Evolutionary conservation across 257 asterid species (phyloP), one percentile per base, ranked within the genome.

Genomic region (Orobanche coerulescens): DNA sequence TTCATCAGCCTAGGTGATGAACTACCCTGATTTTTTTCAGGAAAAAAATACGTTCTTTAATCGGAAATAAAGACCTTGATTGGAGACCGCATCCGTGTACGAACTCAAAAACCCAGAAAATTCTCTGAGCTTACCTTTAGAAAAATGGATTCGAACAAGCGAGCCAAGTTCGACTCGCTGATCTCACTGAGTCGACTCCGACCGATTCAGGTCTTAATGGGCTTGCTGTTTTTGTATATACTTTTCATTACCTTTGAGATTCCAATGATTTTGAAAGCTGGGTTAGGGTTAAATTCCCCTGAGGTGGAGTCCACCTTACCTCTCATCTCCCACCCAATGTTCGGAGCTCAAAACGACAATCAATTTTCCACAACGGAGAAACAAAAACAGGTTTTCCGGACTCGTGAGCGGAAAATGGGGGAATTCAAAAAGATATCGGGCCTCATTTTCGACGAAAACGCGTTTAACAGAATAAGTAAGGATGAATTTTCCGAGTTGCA

Each of bases 401-500:
- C 44, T 1, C 72, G 60, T 56, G 79, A 63, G 31, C 61, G 87
- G 59, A 78, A 64, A 69, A 75, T 73, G 72, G 75, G 81, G 5
- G 84, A 85, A 48, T 79, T 77, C 58, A 79, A 58, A 78, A 76
- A 58, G 61, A 66, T 91, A 9, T 91, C 95, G 0, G 88, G 90
- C 59, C 80, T 91, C 39, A 40, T 64, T 54, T 88, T 91, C 65
- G 90, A 85, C 6, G 79, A 81, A 13, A 47, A 64, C 15, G 82
- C 82, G 12, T 83, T 82, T 63, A 75, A 77, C 62, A 84, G 78
- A 50, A 75, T 78, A 26, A 61, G 79, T 44, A 78, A 79, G 24
- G 83, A 85, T 61, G 92, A 79, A 5, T 88, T 75, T 16, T 82
- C 93, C 12, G 88, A 84, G 82, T 64, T 91, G 76, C 90, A 85